Conservation (phyloP, 345 rosid species). For the Anacardium occidentale region DNA sequence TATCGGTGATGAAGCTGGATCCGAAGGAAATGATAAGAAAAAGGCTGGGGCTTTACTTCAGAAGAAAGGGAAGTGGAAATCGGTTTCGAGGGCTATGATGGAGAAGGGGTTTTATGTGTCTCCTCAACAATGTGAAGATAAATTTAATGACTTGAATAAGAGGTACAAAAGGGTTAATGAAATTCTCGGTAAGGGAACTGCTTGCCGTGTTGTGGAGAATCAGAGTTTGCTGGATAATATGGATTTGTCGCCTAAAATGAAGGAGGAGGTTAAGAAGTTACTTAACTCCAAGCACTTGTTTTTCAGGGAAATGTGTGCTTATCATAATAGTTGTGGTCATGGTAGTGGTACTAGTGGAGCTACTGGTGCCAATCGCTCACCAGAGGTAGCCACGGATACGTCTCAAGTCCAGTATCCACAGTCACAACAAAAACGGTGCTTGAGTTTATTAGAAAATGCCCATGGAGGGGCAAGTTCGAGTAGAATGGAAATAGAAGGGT, state of each 20-base stretch:
- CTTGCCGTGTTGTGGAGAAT: constrained; percentile 88
- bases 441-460: constrained; percentile 45
- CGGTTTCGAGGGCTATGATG: constrained; percentile 81
- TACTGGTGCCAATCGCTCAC: constrained; percentile 36
- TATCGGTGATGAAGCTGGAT: constrained; percentile 61
- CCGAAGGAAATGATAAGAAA: constrained; percentile 51
- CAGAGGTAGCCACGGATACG: constrained; percentile 36
- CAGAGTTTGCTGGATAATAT: constrained; percentile 74
- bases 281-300: constrained; percentile 86
- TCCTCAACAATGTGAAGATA: constrained; percentile 95
- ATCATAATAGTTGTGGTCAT: constrained; percentile 84
- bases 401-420: constrained; percentile 37
- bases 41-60: constrained; percentile 67
- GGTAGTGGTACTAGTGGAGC: constrained; percentile 27
- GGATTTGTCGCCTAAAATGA: constrained; percentile 65
- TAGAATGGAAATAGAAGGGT: constrained; percentile 34
- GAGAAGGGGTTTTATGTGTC: constrained; percentile 85
- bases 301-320: constrained; percentile 96
- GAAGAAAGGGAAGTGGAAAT: constrained; percentile 93
- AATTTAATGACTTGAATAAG: constrained; percentile 87
- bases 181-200: constrained; percentile 90
- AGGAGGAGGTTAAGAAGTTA: constrained; percentile 80
- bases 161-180: constrained; percentile 91
- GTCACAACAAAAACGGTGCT: constrained; percentile 44
- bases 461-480: constrained; percentile 23